A percentile compares a stretch with the other conserved stretches of the same genome.
phyloP scores from a whole-genome alignment of 1,284 basidiomycete genomes.

The Cryptococcus sp. region DNA sequence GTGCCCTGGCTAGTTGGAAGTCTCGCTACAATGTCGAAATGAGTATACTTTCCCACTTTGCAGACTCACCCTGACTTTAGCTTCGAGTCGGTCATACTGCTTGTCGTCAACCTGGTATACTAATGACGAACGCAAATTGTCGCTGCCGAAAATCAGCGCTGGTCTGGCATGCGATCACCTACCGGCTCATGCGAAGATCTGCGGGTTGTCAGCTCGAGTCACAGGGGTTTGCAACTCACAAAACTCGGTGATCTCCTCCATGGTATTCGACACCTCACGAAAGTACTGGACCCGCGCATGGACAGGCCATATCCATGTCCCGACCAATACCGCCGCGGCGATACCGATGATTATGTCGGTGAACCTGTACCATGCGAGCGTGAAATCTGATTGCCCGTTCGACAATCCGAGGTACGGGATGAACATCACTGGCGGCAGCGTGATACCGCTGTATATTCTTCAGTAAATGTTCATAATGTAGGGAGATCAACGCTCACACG shows the following conservation, averaged over 20 bases:
- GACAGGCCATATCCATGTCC: slow-evolving; percentile 49
- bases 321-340: slow-evolving; percentile 49
- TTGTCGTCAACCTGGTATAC: slow-evolving; percentile 43
- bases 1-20: slow-evolving; percentile 36
- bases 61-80: slow-evolving; percentile 27
- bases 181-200: slow-evolving; percentile 49
- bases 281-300: slow-evolving; percentile 53
- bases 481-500: slow-evolving; percentile 28
- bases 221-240: slow-evolving; percentile 32
- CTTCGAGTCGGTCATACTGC: slow-evolving; percentile 39
- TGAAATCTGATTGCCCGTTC: slow-evolving; percentile 30
- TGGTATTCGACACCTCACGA: slow-evolving; percentile 41
- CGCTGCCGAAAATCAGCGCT: slow-evolving; percentile 17
- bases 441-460: slow-evolving; percentile 42
- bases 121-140: slow-evolving; percentile 45
- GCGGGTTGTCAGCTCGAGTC: background rate
- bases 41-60: background rate
- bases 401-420: slow-evolving; percentile 47
- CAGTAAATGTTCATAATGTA: too few relatives aligned
- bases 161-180: background rate
- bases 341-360: slow-evolving; percentile 51
- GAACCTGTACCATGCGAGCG: slow-evolving; percentile 46
- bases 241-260: slow-evolving; percentile 48
- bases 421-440: slow-evolving; percentile 53
- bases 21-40: slow-evolving; percentile 19